Base-by-base conservation (phyloP, 2,329 filamentous ascomycete species). In the Dactylella cylindrospora region DNA sequence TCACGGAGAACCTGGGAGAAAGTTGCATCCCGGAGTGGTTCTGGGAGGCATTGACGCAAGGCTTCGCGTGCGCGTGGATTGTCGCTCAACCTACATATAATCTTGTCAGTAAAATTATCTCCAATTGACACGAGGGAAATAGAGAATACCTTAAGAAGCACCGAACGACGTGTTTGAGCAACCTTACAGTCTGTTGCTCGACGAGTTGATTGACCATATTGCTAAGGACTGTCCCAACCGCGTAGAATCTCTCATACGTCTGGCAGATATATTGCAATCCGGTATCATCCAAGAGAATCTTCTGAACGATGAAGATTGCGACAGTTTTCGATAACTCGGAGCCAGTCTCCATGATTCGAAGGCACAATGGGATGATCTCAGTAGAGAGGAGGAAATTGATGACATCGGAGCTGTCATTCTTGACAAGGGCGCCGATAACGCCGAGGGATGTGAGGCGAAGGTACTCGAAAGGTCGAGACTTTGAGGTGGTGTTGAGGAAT, bases 201-300 rank as follows among this genome's bases (percentile, higher is more conserved):
- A 97, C 93, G 29, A 98, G 81, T 75, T 97, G 91, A 47, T 86
- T 90, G 54, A 98, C 93, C 93, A 98, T 98, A 72, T 97, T 98
- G 76, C 89, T 95, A 31, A 98, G 78, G 4, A 98, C 93, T 1
- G 93, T 98, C 4, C 93, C 93, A 3, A 98, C 93, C 5, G 93
- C 93, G 69, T 97, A 98, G 75, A 98, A 98, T 15, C 93, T 83
- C 77, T 98, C 93, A 70, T 98, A 98, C 0, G 93, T 98, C 66
- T 94, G 91, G 75, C 93, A 98, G 59, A 98, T 98, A 74, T 98
- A 98, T 70, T 93, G 93, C 65, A 98, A 80, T 3, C 93, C 93
- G 70, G 95, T 91, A 70, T 98, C 93, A 71, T 98, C 93, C 2
- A 98, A 81, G 46, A 98, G 77, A 20, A 98, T 98, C 79, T 98